phyloP scores from a whole-genome alignment of 345 rosid genomes.

The Abelmoschus esculentus region DNA sequence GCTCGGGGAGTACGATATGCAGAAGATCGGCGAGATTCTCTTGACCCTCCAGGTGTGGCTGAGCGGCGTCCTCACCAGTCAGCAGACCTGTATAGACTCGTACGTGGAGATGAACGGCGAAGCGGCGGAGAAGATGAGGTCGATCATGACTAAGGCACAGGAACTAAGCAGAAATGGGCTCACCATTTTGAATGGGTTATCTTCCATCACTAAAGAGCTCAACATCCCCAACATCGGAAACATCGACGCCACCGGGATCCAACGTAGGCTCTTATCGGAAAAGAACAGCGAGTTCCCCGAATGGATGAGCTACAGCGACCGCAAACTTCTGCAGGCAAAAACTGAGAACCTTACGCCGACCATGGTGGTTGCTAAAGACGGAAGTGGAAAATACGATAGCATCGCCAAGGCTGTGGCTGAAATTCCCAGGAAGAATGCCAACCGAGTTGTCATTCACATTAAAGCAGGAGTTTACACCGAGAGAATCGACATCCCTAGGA shows the following conservation, averaged over 20 bases:
- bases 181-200: neutral
- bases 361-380: slow-evolving; percentile 57
- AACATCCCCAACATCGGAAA: neutral
- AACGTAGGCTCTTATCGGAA: neutral
- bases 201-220: neutral
- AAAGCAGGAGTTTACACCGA: slow-evolving; percentile 69
- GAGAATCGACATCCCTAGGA: slow-evolving; percentile 29
- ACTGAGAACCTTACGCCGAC: slow-evolving; percentile 31
- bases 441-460: slow-evolving; percentile 46
- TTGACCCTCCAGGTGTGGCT: neutral
- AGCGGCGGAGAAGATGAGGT: neutral
- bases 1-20: neutral
- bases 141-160: neutral
- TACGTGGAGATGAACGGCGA: neutral
- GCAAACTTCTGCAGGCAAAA: slow-evolving; percentile 28
- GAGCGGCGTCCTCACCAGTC: neutral
- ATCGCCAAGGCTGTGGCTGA: slow-evolving; percentile 41
- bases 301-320: slow-evolving; percentile 34
- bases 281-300: slow-evolving; percentile 21
- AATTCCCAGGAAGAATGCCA: slow-evolving; percentile 28
- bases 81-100: neutral
- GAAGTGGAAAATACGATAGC: slow-evolving; percentile 57
- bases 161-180: neutral
- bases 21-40: neutral
- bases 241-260: neutral